A percentile compares a stretch with the other conserved stretches of the same genome.
phyloP scores from a whole-genome alignment of 2,329 filamentous ascomycete genomes.

The Aciculosporium take region DNA sequence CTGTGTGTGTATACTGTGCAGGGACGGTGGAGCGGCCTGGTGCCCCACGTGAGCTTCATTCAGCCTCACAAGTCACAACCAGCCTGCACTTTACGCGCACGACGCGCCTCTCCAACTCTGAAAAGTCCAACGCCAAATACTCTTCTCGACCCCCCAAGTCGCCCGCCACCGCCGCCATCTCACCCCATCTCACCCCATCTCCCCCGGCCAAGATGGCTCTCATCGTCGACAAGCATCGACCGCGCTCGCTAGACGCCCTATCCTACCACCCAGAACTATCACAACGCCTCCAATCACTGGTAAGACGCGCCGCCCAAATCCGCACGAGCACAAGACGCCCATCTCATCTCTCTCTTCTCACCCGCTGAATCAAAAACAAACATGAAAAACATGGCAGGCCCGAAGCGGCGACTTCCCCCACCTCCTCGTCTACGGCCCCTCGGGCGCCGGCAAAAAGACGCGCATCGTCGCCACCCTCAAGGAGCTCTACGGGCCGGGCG shows the following conservation, averaged over 20 bases:
- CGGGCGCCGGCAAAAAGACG: slow-evolving; percentile 94
- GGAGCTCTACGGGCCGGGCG: slow-evolving; percentile 85
- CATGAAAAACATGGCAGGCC: too few species aligned
- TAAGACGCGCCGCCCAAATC: too few species aligned
- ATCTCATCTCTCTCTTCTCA: neutral
- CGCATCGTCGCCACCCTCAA: slow-evolving; percentile 90
- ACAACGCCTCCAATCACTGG: slow-evolving; percentile 70
- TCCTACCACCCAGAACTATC: slow-evolving; percentile 86
- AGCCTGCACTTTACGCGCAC: slow-evolving; percentile 23
- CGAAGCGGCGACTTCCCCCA: slow-evolving; percentile 97
- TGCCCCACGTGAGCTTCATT: neutral
- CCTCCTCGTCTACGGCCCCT: slow-evolving; percentile 90
- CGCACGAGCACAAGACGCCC: too few species aligned
- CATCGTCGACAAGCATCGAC: slow-evolving; percentile 58
- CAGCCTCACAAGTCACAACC: neutral
- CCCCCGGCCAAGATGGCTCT: slow-evolving; percentile 41
- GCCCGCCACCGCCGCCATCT: slow-evolving; percentile 3
- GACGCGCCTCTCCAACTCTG: slow-evolving; percentile 16
- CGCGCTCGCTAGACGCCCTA: slow-evolving; percentile 60
- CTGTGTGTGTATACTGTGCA: too few species aligned
- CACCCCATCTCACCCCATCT: too few species aligned
- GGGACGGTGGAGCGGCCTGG: neutral
- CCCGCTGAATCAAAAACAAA: too few species aligned
- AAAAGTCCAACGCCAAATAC: slow-evolving; percentile 19
- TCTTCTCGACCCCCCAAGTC: slow-evolving; percentile 7